phyloP scores from a whole-genome alignment of 2,329 filamentous ascomycete genomes.

The Paecilomyces sp. region DNA sequence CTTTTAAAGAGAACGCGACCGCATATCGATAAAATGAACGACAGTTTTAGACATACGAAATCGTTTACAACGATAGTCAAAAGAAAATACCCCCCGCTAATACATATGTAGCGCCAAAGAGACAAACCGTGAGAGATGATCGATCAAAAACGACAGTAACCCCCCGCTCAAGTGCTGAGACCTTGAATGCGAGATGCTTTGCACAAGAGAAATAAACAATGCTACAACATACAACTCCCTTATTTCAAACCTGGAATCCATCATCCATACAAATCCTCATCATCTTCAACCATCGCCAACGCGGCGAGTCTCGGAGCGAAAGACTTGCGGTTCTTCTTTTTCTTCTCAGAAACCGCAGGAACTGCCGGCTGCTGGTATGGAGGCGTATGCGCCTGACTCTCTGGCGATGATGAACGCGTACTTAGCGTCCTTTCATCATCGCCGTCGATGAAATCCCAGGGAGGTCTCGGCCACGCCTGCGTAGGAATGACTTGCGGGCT shows the following conservation, averaged over 20 bases:
- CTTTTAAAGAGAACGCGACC: not conserved
- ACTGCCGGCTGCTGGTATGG: not conserved
- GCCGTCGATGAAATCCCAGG: not conserved
- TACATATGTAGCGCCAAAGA: not conserved
- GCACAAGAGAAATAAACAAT: not conserved
- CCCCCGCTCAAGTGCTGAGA: not conserved
- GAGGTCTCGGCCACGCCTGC: not conserved
- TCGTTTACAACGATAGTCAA: not conserved
- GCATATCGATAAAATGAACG: not conserved
- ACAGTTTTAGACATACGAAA: not conserved
- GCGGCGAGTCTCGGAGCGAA: conserved; percentile 21
- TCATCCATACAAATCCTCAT: conserved; percentile 29
- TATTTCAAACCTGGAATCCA: not conserved
- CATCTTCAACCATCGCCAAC: conserved; percentile 28
- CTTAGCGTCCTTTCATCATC: not conserved
- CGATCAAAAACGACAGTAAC: not conserved
- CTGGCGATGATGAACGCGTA: not conserved
- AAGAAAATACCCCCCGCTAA: not conserved
- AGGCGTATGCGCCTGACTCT: not conserved
- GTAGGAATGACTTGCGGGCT: not conserved
- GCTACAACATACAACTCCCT: not conserved
- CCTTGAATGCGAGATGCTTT: not conserved
- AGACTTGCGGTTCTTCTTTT: conserved; percentile 10
- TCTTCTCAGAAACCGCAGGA: not conserved
- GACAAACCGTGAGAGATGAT: not conserved